A percentile compares a stretch with the other conserved stretches of the same genome.
Conservation (phyloP, 164 flowering plant species). For the Paratinospora sagittata region DNA sequence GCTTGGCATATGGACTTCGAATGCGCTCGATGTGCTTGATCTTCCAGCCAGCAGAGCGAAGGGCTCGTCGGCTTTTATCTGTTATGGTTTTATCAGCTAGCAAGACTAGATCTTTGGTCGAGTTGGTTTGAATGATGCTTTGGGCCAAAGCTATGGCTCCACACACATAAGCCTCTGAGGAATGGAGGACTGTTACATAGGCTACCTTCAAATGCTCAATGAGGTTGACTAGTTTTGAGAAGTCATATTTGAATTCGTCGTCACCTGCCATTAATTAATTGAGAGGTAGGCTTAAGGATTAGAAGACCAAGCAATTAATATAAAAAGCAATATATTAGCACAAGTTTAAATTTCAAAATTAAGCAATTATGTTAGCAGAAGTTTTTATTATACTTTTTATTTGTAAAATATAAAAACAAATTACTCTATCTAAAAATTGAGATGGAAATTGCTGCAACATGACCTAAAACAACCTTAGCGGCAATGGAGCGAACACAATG, state of each 20-base stretch:
- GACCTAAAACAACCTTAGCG: too few species aligned
- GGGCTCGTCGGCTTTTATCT: constrained; percentile 31
- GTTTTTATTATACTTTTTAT: too few species aligned
- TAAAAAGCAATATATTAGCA: too few species aligned
- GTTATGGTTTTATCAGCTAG: constrained; percentile 58
- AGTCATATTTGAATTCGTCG: constrained; percentile 11
- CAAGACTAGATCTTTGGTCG: constrained; percentile 61
- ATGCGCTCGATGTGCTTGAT: constrained; percentile 52
- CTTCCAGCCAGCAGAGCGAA: constrained; percentile 69
- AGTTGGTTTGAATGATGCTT: constrained; percentile 51
- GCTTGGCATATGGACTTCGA: constrained; percentile 45
- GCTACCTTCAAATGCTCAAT: constrained; percentile 39
- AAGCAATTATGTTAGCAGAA: too few species aligned
- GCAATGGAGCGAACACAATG: too few species aligned
- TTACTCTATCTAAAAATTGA: too few species aligned
- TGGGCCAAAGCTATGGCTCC: constrained; percentile 82
- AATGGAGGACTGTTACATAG: constrained; percentile 76
- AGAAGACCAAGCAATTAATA: too few species aligned
- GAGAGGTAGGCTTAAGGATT: too few species aligned
- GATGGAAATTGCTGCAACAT: too few species aligned
- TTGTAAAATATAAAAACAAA: too few species aligned
- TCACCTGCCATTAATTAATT: too few species aligned
- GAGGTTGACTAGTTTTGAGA: constrained; percentile 8
- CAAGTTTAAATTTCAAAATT: too few species aligned
- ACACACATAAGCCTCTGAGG: constrained; percentile 73